Percentiles rank a stretch among this genome's conserved stretches.
Evolutionary conservation across 208 protist genomes (phyloP).

Genomic region (Acanthamoeba healyi): DNA sequence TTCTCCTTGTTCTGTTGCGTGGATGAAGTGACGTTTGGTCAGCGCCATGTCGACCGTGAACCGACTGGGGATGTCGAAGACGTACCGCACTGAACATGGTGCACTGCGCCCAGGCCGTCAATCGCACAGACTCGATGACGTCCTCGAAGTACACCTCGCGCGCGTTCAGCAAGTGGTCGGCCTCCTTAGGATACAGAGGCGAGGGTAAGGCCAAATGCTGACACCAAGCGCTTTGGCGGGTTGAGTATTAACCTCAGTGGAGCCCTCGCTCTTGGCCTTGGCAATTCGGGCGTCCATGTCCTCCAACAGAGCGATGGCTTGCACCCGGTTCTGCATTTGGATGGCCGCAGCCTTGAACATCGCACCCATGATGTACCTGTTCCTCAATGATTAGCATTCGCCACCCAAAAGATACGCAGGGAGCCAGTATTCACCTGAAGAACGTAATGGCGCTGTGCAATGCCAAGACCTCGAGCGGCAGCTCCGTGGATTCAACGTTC

Average conservation of each 20-base stretch:
- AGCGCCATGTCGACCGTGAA: no score
- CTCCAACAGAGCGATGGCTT: conserved; percentile 16
- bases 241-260: neutral
- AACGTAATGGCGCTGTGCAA: conserved; percentile 2
- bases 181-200: neutral
- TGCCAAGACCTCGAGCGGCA: neutral
- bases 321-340: neutral
- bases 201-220: neutral
- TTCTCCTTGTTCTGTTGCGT: conserved; percentile 27
- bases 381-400: neutral
- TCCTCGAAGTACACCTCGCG: conserved; percentile 18
- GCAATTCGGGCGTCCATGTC: conserved; percentile 1
- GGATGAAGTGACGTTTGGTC: neutral
- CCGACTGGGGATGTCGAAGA: neutral
- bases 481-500: neutral
- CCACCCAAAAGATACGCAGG: neutral
- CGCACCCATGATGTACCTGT: conserved; percentile 11
- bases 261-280: conserved; percentile 7
- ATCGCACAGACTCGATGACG: neutral
- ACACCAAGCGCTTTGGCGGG: no score
- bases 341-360: conserved; percentile 52
- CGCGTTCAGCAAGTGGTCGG: neutral
- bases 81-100: conserved; percentile 13
- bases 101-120: neutral
- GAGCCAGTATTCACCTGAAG: neutral